phyloP scores from a whole-genome alignment of 257 asterid species.

The Dorcoceras hygrometricum region DNA sequence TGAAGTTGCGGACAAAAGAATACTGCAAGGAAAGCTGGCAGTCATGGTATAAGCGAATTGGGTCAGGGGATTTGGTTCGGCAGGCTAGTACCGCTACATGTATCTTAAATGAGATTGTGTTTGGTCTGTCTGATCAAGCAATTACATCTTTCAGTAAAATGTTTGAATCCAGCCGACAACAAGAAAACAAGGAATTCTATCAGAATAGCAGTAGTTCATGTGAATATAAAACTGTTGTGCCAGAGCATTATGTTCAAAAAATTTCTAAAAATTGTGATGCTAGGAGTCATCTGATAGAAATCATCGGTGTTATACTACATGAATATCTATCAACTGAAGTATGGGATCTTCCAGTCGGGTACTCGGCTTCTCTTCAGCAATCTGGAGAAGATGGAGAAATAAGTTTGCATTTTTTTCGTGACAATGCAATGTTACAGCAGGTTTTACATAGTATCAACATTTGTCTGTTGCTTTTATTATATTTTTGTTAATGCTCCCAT shows the following conservation, averaged over 20 bases:
- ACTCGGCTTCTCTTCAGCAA: slow-evolving; percentile 45
- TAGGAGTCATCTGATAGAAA: slow-evolving; percentile 56
- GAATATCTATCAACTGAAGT: slow-evolving; percentile 91
- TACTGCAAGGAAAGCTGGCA: slow-evolving; percentile 71
- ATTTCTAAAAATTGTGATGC: slow-evolving; percentile 34
- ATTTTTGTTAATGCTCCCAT: slow-evolving; percentile 9
- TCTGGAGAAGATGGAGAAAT: slow-evolving; percentile 51
- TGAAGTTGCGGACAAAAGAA: slow-evolving; percentile 67
- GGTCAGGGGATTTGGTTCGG: slow-evolving; percentile 79
- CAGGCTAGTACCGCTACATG: slow-evolving; percentile 88
- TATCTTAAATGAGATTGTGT: slow-evolving; percentile 82
- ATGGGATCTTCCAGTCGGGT: slow-evolving; percentile 84
- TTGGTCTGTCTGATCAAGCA: slow-evolving; percentile 78
- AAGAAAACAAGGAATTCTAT: slow-evolving; percentile 25
- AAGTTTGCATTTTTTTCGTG: slow-evolving; percentile 59
- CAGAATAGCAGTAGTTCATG: slow-evolving; percentile 27
- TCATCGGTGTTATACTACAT: slow-evolving; percentile 76
- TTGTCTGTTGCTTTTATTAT: slow-evolving; percentile 9
- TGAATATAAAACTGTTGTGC: slow-evolving; percentile 30
- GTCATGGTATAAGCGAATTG: slow-evolving; percentile 72
- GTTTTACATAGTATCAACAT: slow-evolving; percentile 31
- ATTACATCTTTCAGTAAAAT: slow-evolving; percentile 36
- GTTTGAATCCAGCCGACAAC: slow-evolving; percentile 39
- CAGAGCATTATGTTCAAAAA: slow-evolving; percentile 40
- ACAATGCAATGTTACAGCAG: slow-evolving; percentile 91